A percentile compares a stretch with the other conserved stretches of the same genome.
These are phyloP conservation scores for Malassezia globosa DNA, from an alignment of 1,284 basidiomycete species.

Conservation along the genomic window DNA sequence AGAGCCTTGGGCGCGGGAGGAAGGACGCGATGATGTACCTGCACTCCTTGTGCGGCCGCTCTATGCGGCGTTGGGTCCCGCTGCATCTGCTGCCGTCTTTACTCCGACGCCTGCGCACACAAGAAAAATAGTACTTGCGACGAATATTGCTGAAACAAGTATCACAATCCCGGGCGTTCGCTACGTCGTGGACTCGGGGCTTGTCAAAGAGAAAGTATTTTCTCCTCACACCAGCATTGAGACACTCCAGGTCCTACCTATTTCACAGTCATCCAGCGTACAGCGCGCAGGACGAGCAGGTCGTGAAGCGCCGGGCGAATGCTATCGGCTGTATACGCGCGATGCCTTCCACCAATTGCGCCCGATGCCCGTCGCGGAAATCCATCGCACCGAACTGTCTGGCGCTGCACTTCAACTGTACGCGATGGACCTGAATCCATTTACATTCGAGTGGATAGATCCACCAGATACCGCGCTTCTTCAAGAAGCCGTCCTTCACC, in stretches of 20 bases:
- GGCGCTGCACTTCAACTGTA: slow-evolving; percentile 32
- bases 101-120: slow-evolving; percentile 56
- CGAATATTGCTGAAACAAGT: slow-evolving; percentile 67
- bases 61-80: slow-evolving; percentile 42
- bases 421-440: slow-evolving; percentile 38
- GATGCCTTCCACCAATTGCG: slow-evolving; percentile 23
- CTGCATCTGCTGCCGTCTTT: slow-evolving; percentile 32
- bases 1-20: slow-evolving; percentile 26
- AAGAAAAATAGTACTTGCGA: slow-evolving; percentile 73
- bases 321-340: slow-evolving; percentile 38
- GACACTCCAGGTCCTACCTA: slow-evolving; percentile 31
- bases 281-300: slow-evolving; percentile 42
- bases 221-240: slow-evolving; percentile 31
- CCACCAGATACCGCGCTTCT: slow-evolving; percentile 24
- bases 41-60: slow-evolving; percentile 33
- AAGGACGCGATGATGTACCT: slow-evolving; percentile 19
- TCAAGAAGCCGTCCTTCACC: slow-evolving; percentile 29
- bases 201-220: slow-evolving; percentile 89
- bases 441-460: slow-evolving; percentile 41
- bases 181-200: slow-evolving; percentile 73
- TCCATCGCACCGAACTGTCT: slow-evolving; percentile 34
- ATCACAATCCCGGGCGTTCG: slow-evolving; percentile 92
- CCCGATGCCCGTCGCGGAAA: slow-evolving; percentile 29
- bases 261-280: slow-evolving; percentile 33
- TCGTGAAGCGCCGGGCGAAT: slow-evolving; percentile 34